These are phyloP conservation scores for Penicillium odoratum DNA, from an alignment of 495 filamentous ascomycete species.

Conservation along the genomic window DNA sequence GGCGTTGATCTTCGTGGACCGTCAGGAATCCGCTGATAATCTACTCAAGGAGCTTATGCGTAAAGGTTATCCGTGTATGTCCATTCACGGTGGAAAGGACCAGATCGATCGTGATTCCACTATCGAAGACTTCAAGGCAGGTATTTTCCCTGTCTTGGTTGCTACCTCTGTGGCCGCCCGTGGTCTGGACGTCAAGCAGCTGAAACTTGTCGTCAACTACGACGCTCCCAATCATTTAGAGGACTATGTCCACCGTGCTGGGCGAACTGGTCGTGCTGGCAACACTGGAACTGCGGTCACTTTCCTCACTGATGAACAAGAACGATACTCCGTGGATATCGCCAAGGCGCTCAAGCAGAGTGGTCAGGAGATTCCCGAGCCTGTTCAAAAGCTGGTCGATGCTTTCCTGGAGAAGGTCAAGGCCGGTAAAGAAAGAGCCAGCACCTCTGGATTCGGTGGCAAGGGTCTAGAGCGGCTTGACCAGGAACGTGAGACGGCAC, in stretches of 20 bases:
- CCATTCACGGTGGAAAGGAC: slow-evolving; percentile 95
- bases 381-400: slow-evolving; percentile 63
- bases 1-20: slow-evolving; percentile 89
- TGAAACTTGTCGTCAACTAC: slow-evolving; percentile 96
- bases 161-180: slow-evolving; percentile 96
- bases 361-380: slow-evolving; percentile 75
- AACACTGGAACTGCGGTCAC: slow-evolving; percentile 94
- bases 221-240: slow-evolving; percentile 96
- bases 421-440: slow-evolving; percentile 78
- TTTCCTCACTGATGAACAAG: slow-evolving; percentile 88
- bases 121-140: slow-evolving; percentile 93
- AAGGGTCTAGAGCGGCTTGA: slow-evolving; percentile 92
- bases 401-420: slow-evolving; percentile 85
- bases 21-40: slow-evolving; percentile 90
- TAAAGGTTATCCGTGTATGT: slow-evolving; percentile 91
- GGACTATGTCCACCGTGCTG: slow-evolving; percentile 96
- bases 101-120: slow-evolving; percentile 93
- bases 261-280: slow-evolving; percentile 91
- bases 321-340: slow-evolving; percentile 85
- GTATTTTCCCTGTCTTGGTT: slow-evolving; percentile 83
- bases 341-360: slow-evolving; percentile 92
- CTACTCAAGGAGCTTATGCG: slow-evolving; percentile 78
- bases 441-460: slow-evolving; percentile 83
- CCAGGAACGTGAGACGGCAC: slow-evolving; percentile 82
- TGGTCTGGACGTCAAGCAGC: slow-evolving; percentile 93